Conservation (phyloP, 306 rosid genomes). For the Comarum palustre region DNA sequence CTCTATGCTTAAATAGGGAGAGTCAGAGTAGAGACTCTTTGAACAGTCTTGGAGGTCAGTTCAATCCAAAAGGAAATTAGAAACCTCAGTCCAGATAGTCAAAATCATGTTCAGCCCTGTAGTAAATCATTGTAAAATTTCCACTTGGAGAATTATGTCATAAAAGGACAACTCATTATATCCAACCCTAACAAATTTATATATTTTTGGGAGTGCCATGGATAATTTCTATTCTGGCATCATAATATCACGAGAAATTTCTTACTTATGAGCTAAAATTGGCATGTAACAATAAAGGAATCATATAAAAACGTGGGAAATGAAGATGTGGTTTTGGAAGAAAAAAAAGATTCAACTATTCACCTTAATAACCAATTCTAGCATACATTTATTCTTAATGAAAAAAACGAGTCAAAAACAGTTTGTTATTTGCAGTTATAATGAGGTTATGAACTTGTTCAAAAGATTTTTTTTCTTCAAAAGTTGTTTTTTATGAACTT, state of each 20-base stretch:
- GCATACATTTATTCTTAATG: background rate
- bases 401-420: background rate
- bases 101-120: constrained; percentile 3
- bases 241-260: background rate
- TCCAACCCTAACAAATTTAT: background rate
- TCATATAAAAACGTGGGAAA: background rate
- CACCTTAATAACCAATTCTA: background rate
- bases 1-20: background rate
- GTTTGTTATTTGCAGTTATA: constrained; percentile 1
- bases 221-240: background rate
- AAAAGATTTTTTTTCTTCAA: too few species aligned
- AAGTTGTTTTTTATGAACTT: constrained; percentile 2
- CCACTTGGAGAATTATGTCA: background rate
- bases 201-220: background rate
- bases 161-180: background rate
- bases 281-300: background rate
- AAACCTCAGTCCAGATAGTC: constrained; percentile 4
- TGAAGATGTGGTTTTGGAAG: background rate
- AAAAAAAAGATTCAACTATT: background rate
- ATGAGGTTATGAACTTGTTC: background rate
- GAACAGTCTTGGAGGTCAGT: background rate
- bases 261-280: background rate
- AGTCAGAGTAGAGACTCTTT: background rate
- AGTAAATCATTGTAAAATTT: background rate
- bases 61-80: background rate